phyloP scores from a whole-genome alignment of 768 basidiomycete species.

The Lyophyllum decastes region DNA sequence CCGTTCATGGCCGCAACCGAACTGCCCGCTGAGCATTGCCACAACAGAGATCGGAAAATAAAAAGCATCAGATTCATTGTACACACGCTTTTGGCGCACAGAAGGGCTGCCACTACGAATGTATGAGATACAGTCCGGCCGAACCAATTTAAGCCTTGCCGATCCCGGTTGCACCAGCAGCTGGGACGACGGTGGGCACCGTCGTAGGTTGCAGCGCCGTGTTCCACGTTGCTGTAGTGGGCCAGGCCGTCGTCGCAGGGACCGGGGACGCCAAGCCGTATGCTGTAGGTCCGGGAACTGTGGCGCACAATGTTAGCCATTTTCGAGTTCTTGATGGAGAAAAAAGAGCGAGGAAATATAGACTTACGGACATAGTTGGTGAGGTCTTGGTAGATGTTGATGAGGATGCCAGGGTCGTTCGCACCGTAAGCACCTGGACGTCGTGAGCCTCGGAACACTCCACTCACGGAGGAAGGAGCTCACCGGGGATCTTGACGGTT shows the following conservation, averaged over 20 bases:
- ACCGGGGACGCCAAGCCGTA: conserved; percentile 40
- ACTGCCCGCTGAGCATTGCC: too few relatives aligned
- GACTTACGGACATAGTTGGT: conserved; percentile 40
- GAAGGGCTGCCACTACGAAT: neutral
- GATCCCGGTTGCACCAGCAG: conserved; percentile 18
- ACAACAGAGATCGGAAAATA: too few relatives aligned
- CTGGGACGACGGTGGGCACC: conserved; percentile 37
- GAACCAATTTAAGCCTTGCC: conserved; percentile 5
- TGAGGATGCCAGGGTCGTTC: conserved; percentile 40
- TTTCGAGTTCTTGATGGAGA: too few relatives aligned
- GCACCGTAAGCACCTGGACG: conserved; percentile 34
- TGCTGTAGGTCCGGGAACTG: conserved; percentile 49
- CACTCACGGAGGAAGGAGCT: neutral
- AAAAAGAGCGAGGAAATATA: neutral
- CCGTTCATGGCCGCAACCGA: neutral
- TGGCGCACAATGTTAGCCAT: neutral
- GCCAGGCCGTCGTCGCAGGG: conserved; percentile 42
- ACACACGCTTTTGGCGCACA: too few relatives aligned
- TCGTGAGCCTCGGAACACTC: neutral
- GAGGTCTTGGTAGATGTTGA: conserved; percentile 49
- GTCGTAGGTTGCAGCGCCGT: conserved; percentile 47
- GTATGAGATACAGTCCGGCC: neutral
- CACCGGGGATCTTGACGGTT: conserved; percentile 42
- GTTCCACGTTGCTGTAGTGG: conserved; percentile 52
- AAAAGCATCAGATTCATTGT: too few relatives aligned